Conservation (phyloP, 2,329 filamentous ascomycete genomes). For the Aureobasidium namibiae region DNA sequence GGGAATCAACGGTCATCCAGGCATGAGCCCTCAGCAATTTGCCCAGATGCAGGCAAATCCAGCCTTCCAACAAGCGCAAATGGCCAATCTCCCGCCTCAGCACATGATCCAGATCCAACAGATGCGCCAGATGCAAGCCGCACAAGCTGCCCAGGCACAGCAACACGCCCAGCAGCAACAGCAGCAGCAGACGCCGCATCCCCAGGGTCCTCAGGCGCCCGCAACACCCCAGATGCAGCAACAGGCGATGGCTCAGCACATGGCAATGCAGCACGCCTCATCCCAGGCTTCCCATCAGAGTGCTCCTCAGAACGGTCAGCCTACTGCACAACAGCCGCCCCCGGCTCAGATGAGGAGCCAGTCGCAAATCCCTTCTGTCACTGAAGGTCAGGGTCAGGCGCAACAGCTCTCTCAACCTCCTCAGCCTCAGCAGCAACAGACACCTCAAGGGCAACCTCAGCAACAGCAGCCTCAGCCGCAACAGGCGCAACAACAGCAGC, state of each 20-base stretch:
- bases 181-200: slow-evolving; percentile 21
- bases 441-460: slow-evolving; percentile 14
- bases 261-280: slow-evolving; percentile 39
- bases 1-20: slow-evolving; percentile 42
- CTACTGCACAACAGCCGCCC: slow-evolving; percentile 26
- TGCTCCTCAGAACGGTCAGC: slow-evolving; percentile 33
- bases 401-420: slow-evolving; percentile 30
- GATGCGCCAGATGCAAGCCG: slow-evolving; percentile 25
- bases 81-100: slow-evolving; percentile 14
- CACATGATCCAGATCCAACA: slow-evolving; percentile 21
- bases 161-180: slow-evolving; percentile 20
- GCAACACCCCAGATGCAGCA: slow-evolving; percentile 32
- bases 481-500: slow-evolving; percentile 15
- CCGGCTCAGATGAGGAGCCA: slow-evolving; percentile 33
- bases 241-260: slow-evolving; percentile 32
- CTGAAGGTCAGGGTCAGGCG: slow-evolving; percentile 20
- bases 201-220: slow-evolving; percentile 25
- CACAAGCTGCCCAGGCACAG: slow-evolving; percentile 22
- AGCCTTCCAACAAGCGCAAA: slow-evolving; percentile 9
- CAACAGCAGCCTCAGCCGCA: neutral
- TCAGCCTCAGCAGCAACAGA: slow-evolving; percentile 22
- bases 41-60: slow-evolving; percentile 38
- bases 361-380: slow-evolving; percentile 25
- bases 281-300: slow-evolving; percentile 43
- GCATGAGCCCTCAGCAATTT: slow-evolving; percentile 45